These are phyloP conservation scores for Trifolium fragiferum DNA, from an alignment of 306 rosid species.

Conservation along the genomic window DNA sequence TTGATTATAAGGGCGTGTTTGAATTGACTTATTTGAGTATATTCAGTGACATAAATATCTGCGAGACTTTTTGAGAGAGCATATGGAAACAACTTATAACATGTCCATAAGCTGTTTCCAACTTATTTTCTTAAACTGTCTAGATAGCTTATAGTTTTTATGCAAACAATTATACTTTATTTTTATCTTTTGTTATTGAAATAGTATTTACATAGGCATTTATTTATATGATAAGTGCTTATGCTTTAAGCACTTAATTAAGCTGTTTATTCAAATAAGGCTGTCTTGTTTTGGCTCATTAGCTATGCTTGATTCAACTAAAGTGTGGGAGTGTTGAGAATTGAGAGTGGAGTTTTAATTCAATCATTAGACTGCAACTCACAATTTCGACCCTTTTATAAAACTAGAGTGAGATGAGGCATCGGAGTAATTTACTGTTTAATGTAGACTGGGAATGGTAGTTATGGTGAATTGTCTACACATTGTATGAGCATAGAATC, in stretches of 20 bases:
- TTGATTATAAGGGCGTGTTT: neutral
- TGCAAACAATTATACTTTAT: neutral
- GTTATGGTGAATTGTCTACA: neutral
- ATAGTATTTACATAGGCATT: neutral
- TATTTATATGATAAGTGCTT: neutral
- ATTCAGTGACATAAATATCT: neutral
- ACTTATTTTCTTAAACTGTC: neutral
- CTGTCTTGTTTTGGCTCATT: neutral
- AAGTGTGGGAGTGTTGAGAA: neutral
- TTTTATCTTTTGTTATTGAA: too few species aligned
- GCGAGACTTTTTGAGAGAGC: neutral
- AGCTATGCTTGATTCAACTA: constrained; percentile 3
- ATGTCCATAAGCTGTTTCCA: neutral
- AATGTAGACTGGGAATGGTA: neutral
- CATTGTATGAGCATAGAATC: neutral
- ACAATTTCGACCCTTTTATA: neutral
- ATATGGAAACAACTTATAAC: neutral
- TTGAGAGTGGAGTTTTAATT: constrained; percentile 5
- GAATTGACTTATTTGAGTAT: neutral
- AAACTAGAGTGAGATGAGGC: neutral
- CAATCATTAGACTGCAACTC: neutral
- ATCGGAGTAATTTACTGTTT: neutral
- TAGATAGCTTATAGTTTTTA: neutral
- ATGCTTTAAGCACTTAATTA: neutral
- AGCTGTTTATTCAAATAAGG: neutral